These are phyloP conservation scores for Teunomyces cretensis DNA, from an alignment of 805 yeast genomes.

Conservation along the genomic window DNA sequence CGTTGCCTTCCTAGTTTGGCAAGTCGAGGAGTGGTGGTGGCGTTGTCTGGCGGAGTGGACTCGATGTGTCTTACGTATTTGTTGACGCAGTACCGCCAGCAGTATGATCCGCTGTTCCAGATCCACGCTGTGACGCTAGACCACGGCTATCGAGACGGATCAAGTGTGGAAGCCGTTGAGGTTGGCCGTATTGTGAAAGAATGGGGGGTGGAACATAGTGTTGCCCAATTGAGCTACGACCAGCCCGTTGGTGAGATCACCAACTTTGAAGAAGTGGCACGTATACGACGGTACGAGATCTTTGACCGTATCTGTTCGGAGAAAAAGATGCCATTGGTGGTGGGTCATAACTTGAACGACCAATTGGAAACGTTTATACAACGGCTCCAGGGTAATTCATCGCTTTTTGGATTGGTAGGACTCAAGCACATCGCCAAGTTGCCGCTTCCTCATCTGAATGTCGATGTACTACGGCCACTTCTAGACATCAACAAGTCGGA, in stretches of 20 bases:
- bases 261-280: conserved; percentile 60
- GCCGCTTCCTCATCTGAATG: conserved; percentile 20
- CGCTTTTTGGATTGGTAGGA: conserved; percentile 57
- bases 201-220: conserved; percentile 38
- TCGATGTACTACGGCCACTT: conserved; percentile 50
- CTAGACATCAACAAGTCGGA: conserved; percentile 44
- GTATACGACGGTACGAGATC: conserved; percentile 50
- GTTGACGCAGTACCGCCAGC: conserved; percentile 35
- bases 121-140: conserved; percentile 64
- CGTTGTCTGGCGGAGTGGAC: conserved; percentile 81
- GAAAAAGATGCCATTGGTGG: conserved; percentile 38
- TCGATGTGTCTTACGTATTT: conserved; percentile 68
- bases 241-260: conserved; percentile 29
- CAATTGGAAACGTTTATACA: conserved; percentile 68
- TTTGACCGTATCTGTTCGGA: conserved; percentile 42
- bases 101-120: conserved; percentile 24
- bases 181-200: conserved; percentile 32
- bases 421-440: conserved; percentile 35
- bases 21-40: conserved; percentile 46
- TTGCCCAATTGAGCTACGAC: conserved; percentile 24
- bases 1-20: conserved; percentile 3
- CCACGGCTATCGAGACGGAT: conserved; percentile 54
- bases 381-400: conserved; percentile 44
- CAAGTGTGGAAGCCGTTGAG: conserved; percentile 47
- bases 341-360: conserved; percentile 74